Evolutionary conservation across 805 yeast genomes (phyloP).

Genomic region (Candida nemodendra): DNA sequence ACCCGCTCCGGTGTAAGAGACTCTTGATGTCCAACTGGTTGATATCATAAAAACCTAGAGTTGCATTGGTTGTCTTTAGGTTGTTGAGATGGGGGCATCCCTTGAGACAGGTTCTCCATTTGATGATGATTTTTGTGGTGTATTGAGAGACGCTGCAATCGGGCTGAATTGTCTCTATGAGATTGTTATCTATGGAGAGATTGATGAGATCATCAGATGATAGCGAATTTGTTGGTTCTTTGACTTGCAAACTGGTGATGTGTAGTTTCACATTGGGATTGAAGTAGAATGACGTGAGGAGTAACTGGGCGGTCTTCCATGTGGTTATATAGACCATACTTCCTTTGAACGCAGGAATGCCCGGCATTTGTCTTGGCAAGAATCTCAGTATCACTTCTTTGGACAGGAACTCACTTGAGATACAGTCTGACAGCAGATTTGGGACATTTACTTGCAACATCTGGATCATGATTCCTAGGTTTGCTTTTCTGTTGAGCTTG

Average conservation of each 20-base stretch:
- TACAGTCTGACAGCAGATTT: conserved; percentile 41
- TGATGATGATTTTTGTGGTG: conserved; percentile 49
- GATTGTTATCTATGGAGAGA: conserved; percentile 23
- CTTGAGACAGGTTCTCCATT: conserved; percentile 58
- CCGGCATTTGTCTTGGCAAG: conserved; percentile 54
- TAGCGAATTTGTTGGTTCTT: conserved; percentile 30
- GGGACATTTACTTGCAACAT: conserved; percentile 51
- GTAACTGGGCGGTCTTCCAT: conserved; percentile 52
- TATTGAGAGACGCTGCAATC: conserved; percentile 31
- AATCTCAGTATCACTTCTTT: conserved; percentile 50
- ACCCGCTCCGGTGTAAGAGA: conserved; percentile 9
- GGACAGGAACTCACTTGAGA: conserved; percentile 46
- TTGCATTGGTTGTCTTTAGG: conserved; percentile 25
- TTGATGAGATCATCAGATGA: conserved; percentile 28
- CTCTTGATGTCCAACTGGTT: conserved; percentile 20
- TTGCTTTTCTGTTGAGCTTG: conserved; percentile 39
- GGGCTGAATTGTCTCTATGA: conserved; percentile 12
- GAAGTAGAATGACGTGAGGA: conserved; percentile 54
- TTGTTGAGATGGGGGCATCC: conserved; percentile 48
- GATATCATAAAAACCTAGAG: conserved; percentile 26
- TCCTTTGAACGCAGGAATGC: conserved; percentile 57
- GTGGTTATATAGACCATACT: conserved; percentile 54
- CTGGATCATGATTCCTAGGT: conserved; percentile 54
- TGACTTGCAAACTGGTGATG: conserved; percentile 39
- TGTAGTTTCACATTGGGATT: conserved; percentile 54